A percentile compares a stretch with the other conserved stretches of the same genome.
phyloP scores from a whole-genome alignment of 2,329 filamentous ascomycete genomes.

The Pseudogymnoascus sp. region DNA sequence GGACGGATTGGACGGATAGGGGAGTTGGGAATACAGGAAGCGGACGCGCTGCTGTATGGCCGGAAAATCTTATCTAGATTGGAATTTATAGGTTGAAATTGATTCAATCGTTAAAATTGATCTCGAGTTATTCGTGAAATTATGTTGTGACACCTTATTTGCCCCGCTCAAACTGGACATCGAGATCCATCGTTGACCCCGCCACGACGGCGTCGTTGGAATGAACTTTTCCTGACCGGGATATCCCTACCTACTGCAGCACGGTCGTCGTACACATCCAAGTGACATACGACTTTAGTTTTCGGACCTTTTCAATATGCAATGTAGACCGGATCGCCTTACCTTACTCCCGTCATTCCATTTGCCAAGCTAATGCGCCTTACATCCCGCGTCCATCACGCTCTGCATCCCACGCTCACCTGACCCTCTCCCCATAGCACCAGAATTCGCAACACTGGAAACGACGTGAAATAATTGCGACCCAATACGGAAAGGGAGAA shows the following conservation, averaged over 20 bases:
- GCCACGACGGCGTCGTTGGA: background rate
- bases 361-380: background rate
- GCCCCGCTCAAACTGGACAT: no score
- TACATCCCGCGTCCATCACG: background rate
- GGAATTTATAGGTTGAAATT: background rate
- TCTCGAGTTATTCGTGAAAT: background rate
- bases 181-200: background rate
- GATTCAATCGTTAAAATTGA: background rate
- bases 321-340: background rate
- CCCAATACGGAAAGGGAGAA: background rate
- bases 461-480: background rate
- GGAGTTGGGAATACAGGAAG: slow-evolving; percentile 9
- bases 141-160: background rate
- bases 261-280: background rate
- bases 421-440: background rate
- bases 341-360: background rate
- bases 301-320: background rate
- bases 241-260: background rate
- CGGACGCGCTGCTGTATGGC: slow-evolving; percentile 5
- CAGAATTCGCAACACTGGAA: background rate
- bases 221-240: background rate
- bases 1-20: background rate
- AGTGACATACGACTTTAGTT: background rate
- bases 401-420: background rate
- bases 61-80: background rate